Evolutionary conservation across 139 green algal genomes (phyloP), one percentile per base, ranked within the genome.

Genomic region (Tetradesmus lagerheimii): DNA sequence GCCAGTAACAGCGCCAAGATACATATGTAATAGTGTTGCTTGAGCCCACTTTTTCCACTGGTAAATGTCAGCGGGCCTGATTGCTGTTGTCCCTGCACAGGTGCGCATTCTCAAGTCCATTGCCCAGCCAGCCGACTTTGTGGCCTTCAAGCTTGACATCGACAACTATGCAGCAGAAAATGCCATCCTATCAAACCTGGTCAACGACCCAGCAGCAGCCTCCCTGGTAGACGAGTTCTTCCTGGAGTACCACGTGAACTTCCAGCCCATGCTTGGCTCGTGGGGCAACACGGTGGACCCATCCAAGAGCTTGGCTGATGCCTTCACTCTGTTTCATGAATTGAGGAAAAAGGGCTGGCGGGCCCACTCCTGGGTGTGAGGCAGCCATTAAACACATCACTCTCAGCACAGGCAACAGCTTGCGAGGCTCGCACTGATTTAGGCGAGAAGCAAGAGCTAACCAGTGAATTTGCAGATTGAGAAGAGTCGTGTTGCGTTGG

Each of bases 141-240:
- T 89, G 37, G 85, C 81, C 35, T 39, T 89, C 67, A 89, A 89
- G 67, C 29, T 89, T n/a, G 85, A 81, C 62, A 12, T 64, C 4
- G 35, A 83, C 37, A 83, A n/a, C 34, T 31, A 79, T 41, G 20
- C 43, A 50, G 43, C 43, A 50, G 85, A 89, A 41, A 83, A 16
- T 4, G 31, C 39, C 15, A 83, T 89, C 4, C 67, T 89, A 20
- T 6, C 66, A 38, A 35, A 25, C 15, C 45, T 89, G 0, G 4
- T 82, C 35, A 34, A 71, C 34, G 85, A 89, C 35, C 38, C 67
- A 31, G 85, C 47, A 20, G 67, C 71, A 12, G 39, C 81, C 50
- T 1, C 57, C 0, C 67, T 89, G 5, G 71, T 89, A 11, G 85
- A 89, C 45, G 67, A 89, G 85, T 89, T 89, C 45, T 82, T 89